Evolutionary conservation across 352 stramenopile species (phyloP), one percentile per base, ranked within the genome.

Genomic region (Phytophthora palmivora): DNA sequence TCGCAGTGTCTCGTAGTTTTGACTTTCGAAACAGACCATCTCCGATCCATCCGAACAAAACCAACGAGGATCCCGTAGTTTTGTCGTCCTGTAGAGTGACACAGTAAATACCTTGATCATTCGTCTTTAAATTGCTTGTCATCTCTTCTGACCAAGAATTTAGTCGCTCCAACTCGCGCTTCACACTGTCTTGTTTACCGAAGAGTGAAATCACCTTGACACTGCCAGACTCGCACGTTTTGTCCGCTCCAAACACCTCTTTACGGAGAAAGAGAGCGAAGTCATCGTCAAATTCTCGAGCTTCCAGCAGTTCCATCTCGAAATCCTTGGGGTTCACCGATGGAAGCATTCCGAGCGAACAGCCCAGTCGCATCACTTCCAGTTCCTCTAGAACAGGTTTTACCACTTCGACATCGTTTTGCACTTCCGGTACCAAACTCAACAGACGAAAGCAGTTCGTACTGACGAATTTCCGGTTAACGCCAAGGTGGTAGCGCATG

Each of bases 351-450:
- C 77, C 76, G 0, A 95, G 67, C 21, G 63, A 68, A 30, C 66
- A 79, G 51, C 85, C 78, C 48, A 95, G 58, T 0, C 82, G 82
- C 59, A 91, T 71, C 5, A 95, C 71, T 18, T 93, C 86, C 26
- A 83, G 22, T 38, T 95, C 86, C 5, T 80, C 63, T 15, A 93
- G 53, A 26, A 92, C 74, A 0, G 84, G 74, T 43, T 95, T 92
- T 19, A 91, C 52, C 5, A 92, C 72, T 48, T 87, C 79, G 5
- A 82, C 76, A 46, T 87, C 82, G 41, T 91, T 88, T 32, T 95
- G 84, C 4, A 76, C 64, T 28, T 89, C 78, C 0, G 60, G 18
- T 3, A 78, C 52, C 30, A 92, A 67, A 19, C 64, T 73, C 58
- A 94, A 11, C 21, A 92, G 36, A 5, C 82, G 78, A 56, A 89